phyloP scores from a whole-genome alignment of 148 eudicot genomes.

The Camellia sinensis region DNA sequence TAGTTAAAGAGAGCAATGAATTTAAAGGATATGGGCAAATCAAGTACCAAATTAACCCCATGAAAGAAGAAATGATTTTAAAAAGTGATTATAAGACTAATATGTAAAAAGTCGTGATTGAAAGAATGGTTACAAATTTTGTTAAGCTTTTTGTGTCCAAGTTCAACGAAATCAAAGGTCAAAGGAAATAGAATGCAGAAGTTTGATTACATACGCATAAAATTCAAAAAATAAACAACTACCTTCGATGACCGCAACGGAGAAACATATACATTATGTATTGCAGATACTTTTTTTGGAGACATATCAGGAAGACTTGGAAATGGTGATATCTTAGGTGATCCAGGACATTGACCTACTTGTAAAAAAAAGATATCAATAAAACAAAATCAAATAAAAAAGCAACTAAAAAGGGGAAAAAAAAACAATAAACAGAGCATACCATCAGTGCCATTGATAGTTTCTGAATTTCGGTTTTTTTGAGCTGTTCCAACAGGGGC shows the following conservation, averaged over 20 bases:
- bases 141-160: neutral
- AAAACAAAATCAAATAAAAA: neutral
- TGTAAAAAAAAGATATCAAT: conserved; percentile 16
- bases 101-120: neutral
- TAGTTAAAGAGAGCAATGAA: no score
- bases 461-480: conserved; percentile 43
- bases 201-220: neutral
- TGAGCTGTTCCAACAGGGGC: conserved; percentile 47
- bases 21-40: no score
- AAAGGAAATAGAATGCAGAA: neutral
- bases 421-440: conserved; percentile 11
- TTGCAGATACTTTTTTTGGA: conserved; percentile 86
- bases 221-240: conserved; percentile 17
- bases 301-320: conserved; percentile 98
- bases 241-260: conserved; percentile 98
- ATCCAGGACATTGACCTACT: conserved; percentile 73
- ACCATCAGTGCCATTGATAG: conserved; percentile 51
- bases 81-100: no score
- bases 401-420: neutral
- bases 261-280: conserved; percentile 86
- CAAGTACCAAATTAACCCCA: no score
- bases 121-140: neutral
- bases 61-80: no score
- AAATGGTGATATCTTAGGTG: conserved; percentile 77
- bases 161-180: neutral